These are phyloP conservation scores for Eimeria acervulina DNA, from an alignment of 169 alveolate species.

Conservation along the genomic window DNA sequence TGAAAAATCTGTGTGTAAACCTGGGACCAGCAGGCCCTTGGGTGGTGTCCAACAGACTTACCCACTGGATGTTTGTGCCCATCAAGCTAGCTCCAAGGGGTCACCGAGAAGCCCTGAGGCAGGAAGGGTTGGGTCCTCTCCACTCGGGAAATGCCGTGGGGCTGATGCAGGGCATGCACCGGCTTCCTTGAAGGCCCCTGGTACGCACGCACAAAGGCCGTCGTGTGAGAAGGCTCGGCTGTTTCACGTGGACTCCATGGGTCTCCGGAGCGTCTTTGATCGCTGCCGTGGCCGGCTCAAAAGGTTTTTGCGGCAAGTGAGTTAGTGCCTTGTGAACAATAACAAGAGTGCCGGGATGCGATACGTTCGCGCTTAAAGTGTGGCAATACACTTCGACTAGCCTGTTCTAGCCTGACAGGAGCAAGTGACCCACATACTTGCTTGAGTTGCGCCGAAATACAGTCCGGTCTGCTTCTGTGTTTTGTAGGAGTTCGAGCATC, in stretches of 20 bases:
- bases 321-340: not conserved
- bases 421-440: not conserved
- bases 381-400: not conserved
- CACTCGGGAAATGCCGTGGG: not conserved
- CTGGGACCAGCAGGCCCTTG: not conserved
- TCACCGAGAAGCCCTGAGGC: not conserved
- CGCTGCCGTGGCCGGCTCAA: constrained; percentile 72
- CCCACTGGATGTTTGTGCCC: not conserved
- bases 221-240: constrained; percentile 44
- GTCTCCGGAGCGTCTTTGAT: constrained; percentile 68
- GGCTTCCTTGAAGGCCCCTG: not conserved
- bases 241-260: constrained; percentile 71
- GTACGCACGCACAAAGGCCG: constrained; percentile 27
- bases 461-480: not conserved
- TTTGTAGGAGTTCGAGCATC: constrained; percentile 69
- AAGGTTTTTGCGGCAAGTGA: constrained; percentile 50
- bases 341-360: not conserved
- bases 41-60: not conserved
- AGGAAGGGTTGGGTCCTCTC: not conserved
- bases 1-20: constrained; percentile 1
- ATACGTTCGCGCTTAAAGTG: not conserved
- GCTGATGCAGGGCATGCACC: not conserved
- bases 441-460: not conserved
- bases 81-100: not conserved
- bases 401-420: not conserved